Conservation (phyloP, 179 eudicot genomes). For the Silene noctiflora region DNA sequence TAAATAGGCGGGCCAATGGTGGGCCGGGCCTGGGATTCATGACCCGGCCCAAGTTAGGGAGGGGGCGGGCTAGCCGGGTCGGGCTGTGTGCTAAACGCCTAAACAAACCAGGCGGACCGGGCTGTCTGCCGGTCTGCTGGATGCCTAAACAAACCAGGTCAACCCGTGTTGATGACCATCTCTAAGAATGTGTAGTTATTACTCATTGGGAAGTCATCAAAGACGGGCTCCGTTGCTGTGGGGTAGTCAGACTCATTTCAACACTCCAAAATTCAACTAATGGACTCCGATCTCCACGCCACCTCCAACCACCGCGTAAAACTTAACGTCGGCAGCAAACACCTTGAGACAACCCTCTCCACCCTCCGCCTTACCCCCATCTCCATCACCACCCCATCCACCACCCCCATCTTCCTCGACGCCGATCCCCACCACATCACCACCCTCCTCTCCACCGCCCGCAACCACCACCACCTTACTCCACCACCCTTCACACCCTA, state of each 20-base stretch:
- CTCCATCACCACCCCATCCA: slow-evolving; percentile 30
- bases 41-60: too few relatives aligned
- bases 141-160: too few relatives aligned
- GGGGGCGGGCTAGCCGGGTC: too few relatives aligned
- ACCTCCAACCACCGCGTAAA: slow-evolving; percentile 14
- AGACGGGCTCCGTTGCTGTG: too few relatives aligned
- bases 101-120: too few relatives aligned
- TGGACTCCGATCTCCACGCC: background rate
- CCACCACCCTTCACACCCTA: background rate
- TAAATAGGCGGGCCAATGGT: too few relatives aligned
- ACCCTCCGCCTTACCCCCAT: slow-evolving; percentile 33
- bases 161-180: too few relatives aligned
- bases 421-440: slow-evolving; percentile 12
- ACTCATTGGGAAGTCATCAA: too few relatives aligned
- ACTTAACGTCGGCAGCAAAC: slow-evolving; percentile 30
- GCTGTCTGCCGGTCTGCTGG: too few relatives aligned
- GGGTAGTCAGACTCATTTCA: background rate
- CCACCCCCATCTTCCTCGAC: slow-evolving; percentile 30
- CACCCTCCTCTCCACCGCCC: slow-evolving; percentile 33
- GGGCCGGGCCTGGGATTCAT: too few relatives aligned
- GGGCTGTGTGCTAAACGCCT: too few relatives aligned
- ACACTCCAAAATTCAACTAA: background rate
- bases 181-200: too few relatives aligned
- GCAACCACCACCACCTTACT: background rate
- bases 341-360: slow-evolving; percentile 35